Evolutionary conservation across 371 early-diverging fungal genomes (phyloP), one percentile per base, ranked within the genome.

Genomic region (Blakeslea trispora): DNA sequence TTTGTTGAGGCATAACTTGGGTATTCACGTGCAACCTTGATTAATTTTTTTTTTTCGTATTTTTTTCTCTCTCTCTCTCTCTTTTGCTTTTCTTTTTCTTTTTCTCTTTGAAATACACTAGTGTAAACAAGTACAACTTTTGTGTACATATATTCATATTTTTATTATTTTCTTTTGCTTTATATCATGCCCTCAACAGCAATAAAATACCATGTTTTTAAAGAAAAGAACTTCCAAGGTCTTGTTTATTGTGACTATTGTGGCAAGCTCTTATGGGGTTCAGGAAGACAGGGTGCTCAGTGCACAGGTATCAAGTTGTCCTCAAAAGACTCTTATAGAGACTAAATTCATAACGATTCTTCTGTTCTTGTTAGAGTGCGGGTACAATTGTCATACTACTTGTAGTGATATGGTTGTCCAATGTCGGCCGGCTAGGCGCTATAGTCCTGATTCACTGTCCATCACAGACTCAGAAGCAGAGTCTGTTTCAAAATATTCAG

Each of bases 181-280:
- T 14, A 23, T 15, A 41, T 49, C 7, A 72, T 71, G 63, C 57
- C 69, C 54, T 59, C 67, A 44, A 50, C 61, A 14, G 40, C 55
- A 22, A 42, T 53, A 21, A 67, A 68, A 48, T 68, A 65, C 40
- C 84, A 82, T 63, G 57, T 68, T 49, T 82, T 80, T 61, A 51
- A 58, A 37, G 68, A 64, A 50, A 77, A 73, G 24, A 75, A 75
- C 44, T 85, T 85, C 53, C 58, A 70, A 49, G 72, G 79, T 24
- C 69, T 82, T 13, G 79, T 81, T 9, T 85, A 82, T 64, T 85
- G 85, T 67, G 82, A 78, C 58, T 75, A 79, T 53, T 85, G 85
- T 59, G 63, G 64, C 7, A 78, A 80, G 47, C 61, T 85, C 17
- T 59, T 85, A 37, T 85, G 85, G 85, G 85, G 85, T 23, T 49